phyloP scores from a whole-genome alignment of 176 grass and related monocot genomes.

The Zea mays region DNA sequence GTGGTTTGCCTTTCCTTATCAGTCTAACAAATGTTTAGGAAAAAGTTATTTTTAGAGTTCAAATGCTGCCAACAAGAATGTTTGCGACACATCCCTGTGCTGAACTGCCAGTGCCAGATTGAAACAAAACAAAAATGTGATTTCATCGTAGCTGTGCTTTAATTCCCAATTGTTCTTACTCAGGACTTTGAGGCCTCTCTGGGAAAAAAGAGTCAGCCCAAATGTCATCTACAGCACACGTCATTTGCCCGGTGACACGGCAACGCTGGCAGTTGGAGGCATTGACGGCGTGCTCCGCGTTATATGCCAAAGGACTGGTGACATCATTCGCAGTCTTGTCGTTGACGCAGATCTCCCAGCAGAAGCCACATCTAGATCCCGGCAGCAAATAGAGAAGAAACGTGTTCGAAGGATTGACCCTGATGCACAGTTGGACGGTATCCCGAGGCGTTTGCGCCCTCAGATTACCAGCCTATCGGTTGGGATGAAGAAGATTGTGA shows the following conservation, averaged over 20 bases:
- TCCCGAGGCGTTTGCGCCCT: conserved; percentile 57
- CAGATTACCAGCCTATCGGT: conserved; percentile 62
- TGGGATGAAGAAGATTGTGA: conserved; percentile 90
- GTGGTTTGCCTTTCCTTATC: neutral
- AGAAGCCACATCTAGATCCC: conserved; percentile 3
- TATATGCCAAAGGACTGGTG: conserved; percentile 66
- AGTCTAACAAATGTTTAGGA: neutral
- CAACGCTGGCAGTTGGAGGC: conserved; percentile 61
- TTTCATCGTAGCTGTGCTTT: neutral
- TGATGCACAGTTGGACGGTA: conserved; percentile 45
- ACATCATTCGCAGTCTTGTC: conserved; percentile 49
- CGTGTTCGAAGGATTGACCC: conserved; percentile 40
- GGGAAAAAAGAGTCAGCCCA: conserved; percentile 86
- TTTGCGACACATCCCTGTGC: neutral
- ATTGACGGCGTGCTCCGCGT: conserved; percentile 83
- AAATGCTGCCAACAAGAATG: neutral
- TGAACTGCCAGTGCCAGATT: neutral
- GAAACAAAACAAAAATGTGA: conserved; percentile 11
- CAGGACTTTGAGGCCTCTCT: conserved; percentile 78
- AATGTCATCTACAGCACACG: conserved; percentile 77
- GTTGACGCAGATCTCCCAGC: conserved; percentile 32
- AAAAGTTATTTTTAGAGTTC: neutral
- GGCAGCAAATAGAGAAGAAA: conserved; percentile 58
- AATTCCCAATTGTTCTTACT: conserved; percentile 24
- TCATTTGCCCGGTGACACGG: conserved; percentile 62